A percentile compares a stretch with the other conserved stretches of the same genome.
Evolutionary conservation across 768 basidiomycete genomes (phyloP).

Genomic region (Pholiota microspora): DNA sequence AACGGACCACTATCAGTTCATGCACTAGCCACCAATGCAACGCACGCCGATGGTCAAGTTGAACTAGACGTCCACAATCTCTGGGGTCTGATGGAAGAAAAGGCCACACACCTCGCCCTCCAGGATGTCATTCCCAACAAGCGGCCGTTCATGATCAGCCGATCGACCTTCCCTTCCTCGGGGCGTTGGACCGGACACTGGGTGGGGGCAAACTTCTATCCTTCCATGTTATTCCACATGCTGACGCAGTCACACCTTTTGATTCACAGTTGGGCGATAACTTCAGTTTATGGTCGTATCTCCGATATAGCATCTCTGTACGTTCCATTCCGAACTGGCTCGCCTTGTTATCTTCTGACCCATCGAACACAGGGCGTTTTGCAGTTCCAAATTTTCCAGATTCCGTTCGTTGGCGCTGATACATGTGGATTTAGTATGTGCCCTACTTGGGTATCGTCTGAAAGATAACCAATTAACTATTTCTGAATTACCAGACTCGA

Average conservation of each 20-base stretch:
- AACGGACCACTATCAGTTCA: conserved; percentile 49
- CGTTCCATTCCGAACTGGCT: conserved; percentile 18
- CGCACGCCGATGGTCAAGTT: conserved; percentile 57
- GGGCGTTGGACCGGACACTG: conserved; percentile 76
- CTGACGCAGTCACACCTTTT: conserved; percentile 5
- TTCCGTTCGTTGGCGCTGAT: conserved; percentile 83
- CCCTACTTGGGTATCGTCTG: conserved; percentile 17
- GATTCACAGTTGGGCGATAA: conserved; percentile 67
- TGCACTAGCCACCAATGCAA: conserved; percentile 69
- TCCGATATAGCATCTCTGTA: conserved; percentile 57
- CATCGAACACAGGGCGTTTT: conserved; percentile 54
- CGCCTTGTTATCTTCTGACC: neutral
- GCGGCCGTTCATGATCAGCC: conserved; percentile 70
- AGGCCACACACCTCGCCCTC: conserved; percentile 60
- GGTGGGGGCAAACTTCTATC: conserved; percentile 38
- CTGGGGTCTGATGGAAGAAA: conserved; percentile 72
- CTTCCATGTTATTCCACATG: conserved; percentile 12
- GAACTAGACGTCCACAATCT: conserved; percentile 72
- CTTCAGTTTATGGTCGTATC: conserved; percentile 70
- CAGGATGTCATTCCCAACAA: conserved; percentile 51
- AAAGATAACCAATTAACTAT: conserved; percentile 8
- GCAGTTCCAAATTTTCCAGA: conserved; percentile 82
- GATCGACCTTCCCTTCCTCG: conserved; percentile 66
- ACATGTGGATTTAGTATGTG: conserved; percentile 65
- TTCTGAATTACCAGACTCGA: conserved; percentile 36